Evolutionary conservation across 345 rosid species (phyloP).

Genomic region (Syzygium jambos): DNA sequence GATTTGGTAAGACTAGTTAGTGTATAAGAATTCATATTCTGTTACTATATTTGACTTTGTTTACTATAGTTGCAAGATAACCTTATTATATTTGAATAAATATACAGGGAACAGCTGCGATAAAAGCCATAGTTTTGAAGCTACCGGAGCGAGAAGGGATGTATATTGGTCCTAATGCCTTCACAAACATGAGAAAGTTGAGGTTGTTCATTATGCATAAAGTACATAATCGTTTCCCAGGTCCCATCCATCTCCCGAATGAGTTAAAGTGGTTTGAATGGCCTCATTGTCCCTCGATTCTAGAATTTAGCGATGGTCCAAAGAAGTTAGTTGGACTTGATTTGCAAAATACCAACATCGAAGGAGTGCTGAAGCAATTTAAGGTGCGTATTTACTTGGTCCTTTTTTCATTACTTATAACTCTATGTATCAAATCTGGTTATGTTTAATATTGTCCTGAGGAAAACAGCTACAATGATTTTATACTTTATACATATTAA

Average conservation of each 20-base stretch:
- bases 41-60: rapidly evolving
- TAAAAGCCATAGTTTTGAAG: conserved; percentile 2
- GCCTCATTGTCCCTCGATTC: neutral
- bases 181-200: neutral
- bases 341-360: rapidly evolving
- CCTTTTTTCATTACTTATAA: neutral
- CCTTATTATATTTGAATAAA: neutral
- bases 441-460: neutral
- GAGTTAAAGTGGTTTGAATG: neutral
- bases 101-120: neutral
- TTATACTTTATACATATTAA: neutral
- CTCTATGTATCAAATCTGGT: neutral
- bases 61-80: neutral
- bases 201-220: neutral
- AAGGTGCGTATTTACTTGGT: neutral
- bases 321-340: neutral
- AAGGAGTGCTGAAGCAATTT: rapidly evolving
- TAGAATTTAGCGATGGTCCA: rapidly evolving
- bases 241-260: neutral
- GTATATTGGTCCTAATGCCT: rapidly evolving
- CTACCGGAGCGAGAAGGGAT: rapidly evolving
- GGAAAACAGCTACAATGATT: neutral
- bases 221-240: neutral
- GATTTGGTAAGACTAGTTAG: too few relatives aligned
- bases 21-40: rapidly evolving